Conservation (phyloP, 352 stramenopile species). For the Plasmopara muralis region DNA sequence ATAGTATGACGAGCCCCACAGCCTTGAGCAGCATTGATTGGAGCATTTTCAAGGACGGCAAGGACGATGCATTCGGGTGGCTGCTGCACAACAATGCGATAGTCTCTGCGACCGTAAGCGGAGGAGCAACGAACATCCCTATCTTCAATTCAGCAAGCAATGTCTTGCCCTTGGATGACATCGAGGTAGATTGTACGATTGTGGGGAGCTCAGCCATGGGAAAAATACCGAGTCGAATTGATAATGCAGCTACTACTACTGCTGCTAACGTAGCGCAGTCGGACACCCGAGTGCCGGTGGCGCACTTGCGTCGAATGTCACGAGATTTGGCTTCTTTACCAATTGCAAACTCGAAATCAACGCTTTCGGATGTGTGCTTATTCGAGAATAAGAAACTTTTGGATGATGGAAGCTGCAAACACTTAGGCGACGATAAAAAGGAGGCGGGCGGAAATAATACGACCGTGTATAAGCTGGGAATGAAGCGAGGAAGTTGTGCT, state of each 20-base stretch:
- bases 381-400: slow-evolving; percentile 11
- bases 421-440: slow-evolving; percentile 12
- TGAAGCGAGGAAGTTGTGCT: slow-evolving; percentile 4
- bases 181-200: slow-evolving; percentile 29
- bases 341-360: slow-evolving; percentile 7
- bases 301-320: slow-evolving; percentile 21
- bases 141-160: background rate
- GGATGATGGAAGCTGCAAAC: slow-evolving; percentile 20
- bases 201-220: slow-evolving; percentile 4
- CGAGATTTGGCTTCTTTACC: slow-evolving; percentile 4
- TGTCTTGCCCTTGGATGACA: slow-evolving; percentile 32
- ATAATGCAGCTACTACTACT: background rate
- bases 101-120: slow-evolving; percentile 2
- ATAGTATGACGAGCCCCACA: slow-evolving; percentile 11
- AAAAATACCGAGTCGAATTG: slow-evolving; percentile 4
- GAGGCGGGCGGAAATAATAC: background rate
- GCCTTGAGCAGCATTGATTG: slow-evolving; percentile 53
- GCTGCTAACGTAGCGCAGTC: slow-evolving; percentile 2
- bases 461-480: background rate
- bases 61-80: slow-evolving; percentile 55
- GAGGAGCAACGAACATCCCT: slow-evolving; percentile 4
- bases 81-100: slow-evolving; percentile 35
- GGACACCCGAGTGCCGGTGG: slow-evolving; percentile 14
- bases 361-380: slow-evolving; percentile 1
- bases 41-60: slow-evolving; percentile 60